Base-by-base conservation (phyloP, 176 grass and related monocot genomes). In the Calamus simplicifolius region DNA sequence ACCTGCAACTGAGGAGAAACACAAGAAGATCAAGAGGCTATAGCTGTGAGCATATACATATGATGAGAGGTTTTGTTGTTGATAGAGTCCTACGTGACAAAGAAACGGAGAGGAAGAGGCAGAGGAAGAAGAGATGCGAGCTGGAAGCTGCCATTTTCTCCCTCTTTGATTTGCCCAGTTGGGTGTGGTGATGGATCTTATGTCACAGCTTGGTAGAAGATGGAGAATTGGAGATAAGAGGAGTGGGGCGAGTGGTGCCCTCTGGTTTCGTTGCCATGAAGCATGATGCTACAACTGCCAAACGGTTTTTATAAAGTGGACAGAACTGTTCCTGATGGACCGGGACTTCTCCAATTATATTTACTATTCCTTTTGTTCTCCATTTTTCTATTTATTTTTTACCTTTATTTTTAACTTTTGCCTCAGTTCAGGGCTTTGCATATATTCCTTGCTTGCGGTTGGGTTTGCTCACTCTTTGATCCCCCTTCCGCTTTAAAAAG, bases 381-480 rank as follows among this genome's bases (percentile, higher is more conserved):
- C 21, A 0, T 57, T 58, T 4, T 26, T 16, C 50, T 25, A 5
- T 50, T 30, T 25, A 29, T 30, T 59, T 67, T 61, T 38, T 75
- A 30, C 6, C 5, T 31, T 54, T 65, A 51, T 57, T 52, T 18
- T 4, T 25, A 17, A 54, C 25, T 55, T 17, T 17, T 16, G 5
- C 58, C 27, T 16, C 7, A 23, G 12, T 68, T 72, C 52, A 57
- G 5, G 62, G 73, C 58, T 52, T 57, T 51, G 81, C 59, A 83
- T 77, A 57, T 71, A 89, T 95, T 55, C 90, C 76, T 95, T 95
- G 82, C 89, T 85, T 95, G 70, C 5, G 18, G 25, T 38, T 71
- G 13, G 61, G 81, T 75, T 85, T 85, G 58, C 65, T 69, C 48
- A 1, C 43, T 67, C 27, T 63, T 30, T 69, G 35, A 38, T 38